Base-by-base conservation (phyloP, 1,284 basidiomycete genomes). In the Mycena sp. region DNA sequence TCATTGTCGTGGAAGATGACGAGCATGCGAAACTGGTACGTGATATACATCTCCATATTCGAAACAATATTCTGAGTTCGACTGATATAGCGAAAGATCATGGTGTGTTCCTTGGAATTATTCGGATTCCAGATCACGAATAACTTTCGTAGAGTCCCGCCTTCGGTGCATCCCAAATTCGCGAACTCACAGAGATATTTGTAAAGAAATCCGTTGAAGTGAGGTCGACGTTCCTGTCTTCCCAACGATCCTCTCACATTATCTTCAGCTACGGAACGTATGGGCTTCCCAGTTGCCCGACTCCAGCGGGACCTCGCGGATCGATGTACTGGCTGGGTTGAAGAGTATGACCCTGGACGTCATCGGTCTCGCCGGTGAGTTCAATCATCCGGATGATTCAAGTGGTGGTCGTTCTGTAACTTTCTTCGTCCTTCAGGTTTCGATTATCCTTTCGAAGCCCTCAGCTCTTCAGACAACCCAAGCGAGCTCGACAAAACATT, bases 291-390 rank as follows among this genome's bases (percentile, higher is more conserved):
- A 82, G 56, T 67, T 76, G 23, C 55, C 67, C n/a, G 73, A 74
- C 63, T 58, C 73, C 55, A 67, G 69, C 21, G 77, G 71, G 12
- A 61, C 61, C 23, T 72, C 66, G 1, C 73, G 69, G 3, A 70
- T 86, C 26, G 85, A 92, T 60, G 80, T 85, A 2, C 74, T 88
- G 5, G 73, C 80, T 0, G 87, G 85, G 80, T 72, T 91, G 12
- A 85, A 79, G 45, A 81, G 81, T 57, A 79, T 81, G 60, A 91
- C 90, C 0, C 76, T 92, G 35, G 90, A 92, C 68, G 80, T 91
- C 25, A 91, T 93, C 58, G 89, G 89, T 10, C 76, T 85, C 14
- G 87, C 90, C 26, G 89, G 89, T 83, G 63, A 14, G 69, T 62
- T 19, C 23, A 3, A 21, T 26, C 19, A 58, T 35, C n/a, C n/a